phyloP scores from a whole-genome alignment of 257 asterid species.

The Coffea eugenioides region DNA sequence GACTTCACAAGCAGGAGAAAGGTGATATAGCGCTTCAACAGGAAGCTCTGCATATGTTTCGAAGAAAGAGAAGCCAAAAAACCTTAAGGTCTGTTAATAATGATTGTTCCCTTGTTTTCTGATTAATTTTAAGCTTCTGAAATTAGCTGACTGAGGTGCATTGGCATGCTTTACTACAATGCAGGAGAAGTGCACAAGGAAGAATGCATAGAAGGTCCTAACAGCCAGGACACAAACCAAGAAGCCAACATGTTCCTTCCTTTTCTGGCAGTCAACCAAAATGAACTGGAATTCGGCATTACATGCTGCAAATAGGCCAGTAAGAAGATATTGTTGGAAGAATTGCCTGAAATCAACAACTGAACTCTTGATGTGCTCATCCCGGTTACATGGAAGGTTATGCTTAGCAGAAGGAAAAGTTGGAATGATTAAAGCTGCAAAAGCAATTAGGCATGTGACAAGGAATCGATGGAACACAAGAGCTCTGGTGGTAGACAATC shows the following conservation, averaged over 20 bases:
- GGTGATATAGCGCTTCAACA: slow-evolving; percentile 63
- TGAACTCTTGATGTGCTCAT: slow-evolving; percentile 55
- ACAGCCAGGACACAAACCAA: slow-evolving; percentile 38
- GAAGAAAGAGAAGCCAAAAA: slow-evolving; percentile 69
- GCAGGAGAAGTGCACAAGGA: slow-evolving; percentile 50
- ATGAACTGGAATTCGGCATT: too few relatives aligned
- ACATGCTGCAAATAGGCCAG: slow-evolving; percentile 43
- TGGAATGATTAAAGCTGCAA: slow-evolving; percentile 68
- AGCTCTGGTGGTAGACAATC: slow-evolving; percentile 36
- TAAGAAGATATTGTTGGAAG: slow-evolving; percentile 55
- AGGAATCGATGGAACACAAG: slow-evolving; percentile 62
- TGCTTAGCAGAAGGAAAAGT: slow-evolving; percentile 54
- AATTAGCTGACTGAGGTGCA: not conserved
- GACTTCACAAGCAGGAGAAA: slow-evolving; percentile 59
- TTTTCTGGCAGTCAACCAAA: slow-evolving; percentile 2
- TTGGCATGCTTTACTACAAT: not conserved
- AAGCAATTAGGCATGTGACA: slow-evolving; percentile 64
- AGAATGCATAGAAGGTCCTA: slow-evolving; percentile 26
- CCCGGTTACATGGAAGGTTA: slow-evolving; percentile 78
- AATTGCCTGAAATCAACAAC: slow-evolving; percentile 55
- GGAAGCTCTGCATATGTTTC: slow-evolving; percentile 79
- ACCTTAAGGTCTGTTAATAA: slow-evolving; percentile 45
- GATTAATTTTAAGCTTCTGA: not conserved
- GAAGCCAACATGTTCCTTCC: slow-evolving; percentile 74
- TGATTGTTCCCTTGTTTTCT: not conserved